A percentile compares a stretch with the other conserved stretches of the same genome.
Evolutionary conservation across 164 flowering plant species (phyloP).

Genomic region (Annona squamosa): DNA sequence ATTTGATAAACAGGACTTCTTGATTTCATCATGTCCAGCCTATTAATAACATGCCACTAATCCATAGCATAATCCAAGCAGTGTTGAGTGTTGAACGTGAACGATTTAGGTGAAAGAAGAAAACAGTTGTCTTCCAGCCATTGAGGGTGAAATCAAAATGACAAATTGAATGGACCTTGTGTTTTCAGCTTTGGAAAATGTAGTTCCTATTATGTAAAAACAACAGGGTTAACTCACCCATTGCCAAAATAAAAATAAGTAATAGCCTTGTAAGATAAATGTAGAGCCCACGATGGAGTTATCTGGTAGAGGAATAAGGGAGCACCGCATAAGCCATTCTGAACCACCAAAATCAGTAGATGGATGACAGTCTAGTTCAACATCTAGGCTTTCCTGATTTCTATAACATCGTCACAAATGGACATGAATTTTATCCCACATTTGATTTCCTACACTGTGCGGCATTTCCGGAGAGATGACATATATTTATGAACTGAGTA

Average conservation of each 20-base stretch:
- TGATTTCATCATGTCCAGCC: not conserved
- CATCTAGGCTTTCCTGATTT: not conserved
- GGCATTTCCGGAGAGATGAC: not conserved
- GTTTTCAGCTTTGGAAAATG: not conserved
- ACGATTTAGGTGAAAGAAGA: not conserved
- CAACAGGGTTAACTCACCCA: no score
- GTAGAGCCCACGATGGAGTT: not conserved
- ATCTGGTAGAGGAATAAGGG: not conserved
- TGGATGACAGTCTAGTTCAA: not conserved
- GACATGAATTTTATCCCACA: not conserved
- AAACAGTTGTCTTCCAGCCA: not conserved
- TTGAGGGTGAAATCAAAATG: not conserved
- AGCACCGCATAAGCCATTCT: not conserved
- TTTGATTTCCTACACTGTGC: not conserved
- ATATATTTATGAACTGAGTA: not conserved
- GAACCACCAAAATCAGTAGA: not conserved
- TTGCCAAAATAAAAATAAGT: no score
- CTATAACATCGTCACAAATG: not conserved
- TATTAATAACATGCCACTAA: not conserved
- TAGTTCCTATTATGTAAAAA: no score
- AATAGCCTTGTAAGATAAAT: no score
- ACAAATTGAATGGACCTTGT: not conserved
- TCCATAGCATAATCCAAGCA: not conserved
- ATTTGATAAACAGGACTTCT: not conserved
- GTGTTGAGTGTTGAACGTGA: not conserved